Conservation (phyloP, 2,329 filamentous ascomycete genomes). For the Diaporthe australafricana region DNA sequence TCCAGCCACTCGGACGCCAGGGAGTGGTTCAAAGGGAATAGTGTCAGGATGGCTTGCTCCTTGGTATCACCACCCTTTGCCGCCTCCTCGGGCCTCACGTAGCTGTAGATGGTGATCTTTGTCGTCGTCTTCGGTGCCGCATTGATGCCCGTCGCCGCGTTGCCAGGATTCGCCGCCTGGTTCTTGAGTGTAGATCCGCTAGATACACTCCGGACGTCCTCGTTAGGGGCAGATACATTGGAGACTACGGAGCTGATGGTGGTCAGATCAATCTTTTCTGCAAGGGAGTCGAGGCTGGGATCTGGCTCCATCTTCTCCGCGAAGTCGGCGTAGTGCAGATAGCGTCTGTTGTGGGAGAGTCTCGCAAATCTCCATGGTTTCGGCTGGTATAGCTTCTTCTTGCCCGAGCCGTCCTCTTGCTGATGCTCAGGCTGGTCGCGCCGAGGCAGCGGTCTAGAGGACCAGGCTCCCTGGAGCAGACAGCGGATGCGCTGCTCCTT, state of each 20-base stretch:
- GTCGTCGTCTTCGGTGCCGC: conserved; percentile 67
- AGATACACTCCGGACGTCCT: conserved; percentile 58
- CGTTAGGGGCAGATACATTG: conserved; percentile 80
- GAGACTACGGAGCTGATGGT: conserved; percentile 93
- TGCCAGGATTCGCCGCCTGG: conserved; percentile 34
- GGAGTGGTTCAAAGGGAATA: conserved; percentile 83
- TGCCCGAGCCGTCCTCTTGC: conserved; percentile 55
- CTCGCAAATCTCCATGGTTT: conserved; percentile 84
- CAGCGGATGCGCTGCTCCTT: conserved; percentile 96
- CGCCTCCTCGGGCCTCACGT: conserved; percentile 57
- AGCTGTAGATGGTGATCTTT: conserved; percentile 92
- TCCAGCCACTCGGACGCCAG: conserved; percentile 97
- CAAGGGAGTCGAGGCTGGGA: conserved; percentile 78
- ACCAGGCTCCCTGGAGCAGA: conserved; percentile 91
- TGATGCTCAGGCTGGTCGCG: conserved; percentile 51
- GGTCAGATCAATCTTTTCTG: conserved; percentile 86
- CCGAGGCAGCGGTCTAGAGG: conserved; percentile 64
- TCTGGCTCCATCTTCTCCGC: conserved; percentile 71
- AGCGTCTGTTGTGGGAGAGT: conserved; percentile 90
- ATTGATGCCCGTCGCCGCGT: conserved; percentile 28
- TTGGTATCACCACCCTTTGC: conserved; percentile 53
- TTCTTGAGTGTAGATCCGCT: conserved; percentile 57
- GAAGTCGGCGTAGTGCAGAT: conserved; percentile 91
- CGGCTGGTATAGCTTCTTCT: conserved; percentile 56
- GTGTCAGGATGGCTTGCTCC: conserved; percentile 83